phyloP scores from a whole-genome alignment of 1,284 basidiomycete genomes.

The Pascua guehoae region DNA sequence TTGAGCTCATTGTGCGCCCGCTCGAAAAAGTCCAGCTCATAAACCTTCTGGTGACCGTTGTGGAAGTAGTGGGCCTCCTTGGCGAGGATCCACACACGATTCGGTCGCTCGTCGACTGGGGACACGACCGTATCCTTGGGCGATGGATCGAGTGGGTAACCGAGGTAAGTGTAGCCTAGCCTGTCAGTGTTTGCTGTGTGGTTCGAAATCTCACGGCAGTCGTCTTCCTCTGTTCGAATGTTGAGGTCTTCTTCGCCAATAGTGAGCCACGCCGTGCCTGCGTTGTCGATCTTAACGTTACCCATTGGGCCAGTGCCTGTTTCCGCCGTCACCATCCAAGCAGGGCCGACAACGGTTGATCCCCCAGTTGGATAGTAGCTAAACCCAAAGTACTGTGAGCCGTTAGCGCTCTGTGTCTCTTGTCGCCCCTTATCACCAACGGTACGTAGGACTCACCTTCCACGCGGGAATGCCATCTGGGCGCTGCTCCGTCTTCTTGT shows the following conservation, averaged over 20 bases:
- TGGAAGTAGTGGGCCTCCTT: constrained; percentile 26
- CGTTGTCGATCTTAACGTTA: no score
- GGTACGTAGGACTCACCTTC: constrained; percentile 17
- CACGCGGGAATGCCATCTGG: constrained; percentile 25
- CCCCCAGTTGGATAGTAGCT: constrained; percentile 23
- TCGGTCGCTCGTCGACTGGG: constrained; percentile 12
- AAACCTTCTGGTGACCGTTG: constrained; percentile 4
- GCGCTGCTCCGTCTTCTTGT: constrained; percentile 18
- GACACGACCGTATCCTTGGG: neutral
- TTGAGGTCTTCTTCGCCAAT: neutral
- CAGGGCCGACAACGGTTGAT: constrained; percentile 17
- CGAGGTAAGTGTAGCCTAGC: neutral
- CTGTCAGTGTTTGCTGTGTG: neutral
- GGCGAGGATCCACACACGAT: constrained; percentile 24
- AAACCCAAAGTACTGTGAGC: constrained; percentile 21
- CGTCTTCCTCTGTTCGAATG: constrained; percentile 8
- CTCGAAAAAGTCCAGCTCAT: constrained; percentile 9
- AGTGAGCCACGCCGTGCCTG: no score
- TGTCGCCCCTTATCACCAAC: no score
- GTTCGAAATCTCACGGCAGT: neutral
- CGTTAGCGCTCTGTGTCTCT: neutral
- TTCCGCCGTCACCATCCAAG: constrained; percentile 17
- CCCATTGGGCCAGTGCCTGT: neutral
- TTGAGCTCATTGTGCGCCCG: constrained; percentile 20
- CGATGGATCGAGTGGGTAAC: constrained; percentile 12